These are phyloP conservation scores for Aspergillus floridensis DNA, from an alignment of 2,329 filamentous ascomycete species.

Conservation along the genomic window DNA sequence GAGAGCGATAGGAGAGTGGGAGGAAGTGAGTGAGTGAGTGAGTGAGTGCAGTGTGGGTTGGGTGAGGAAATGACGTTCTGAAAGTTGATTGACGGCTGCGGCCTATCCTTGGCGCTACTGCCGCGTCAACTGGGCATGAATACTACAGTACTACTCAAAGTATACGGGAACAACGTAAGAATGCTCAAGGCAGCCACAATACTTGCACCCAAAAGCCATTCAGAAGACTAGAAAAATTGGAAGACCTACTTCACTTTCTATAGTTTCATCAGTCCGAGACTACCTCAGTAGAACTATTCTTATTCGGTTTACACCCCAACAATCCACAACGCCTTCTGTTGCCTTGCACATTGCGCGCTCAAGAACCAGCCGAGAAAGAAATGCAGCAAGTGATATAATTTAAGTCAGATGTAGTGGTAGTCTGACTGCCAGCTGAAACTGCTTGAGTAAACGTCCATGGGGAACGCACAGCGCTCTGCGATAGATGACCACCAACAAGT, in stretches of 20 bases:
- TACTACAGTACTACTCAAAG: no score
- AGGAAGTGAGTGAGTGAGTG: background rate
- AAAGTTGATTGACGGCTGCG: background rate
- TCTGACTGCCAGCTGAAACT: background rate
- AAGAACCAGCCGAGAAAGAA: slow-evolving; percentile 4
- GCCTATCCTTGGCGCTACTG: slow-evolving; percentile 29
- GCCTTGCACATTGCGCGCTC: background rate
- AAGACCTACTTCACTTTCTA: background rate
- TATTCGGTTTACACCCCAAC: background rate
- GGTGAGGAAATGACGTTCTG: slow-evolving; percentile 31
- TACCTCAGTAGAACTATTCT: background rate
- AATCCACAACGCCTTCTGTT: background rate
- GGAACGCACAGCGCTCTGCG: slow-evolving; percentile 3
- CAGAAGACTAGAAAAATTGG: no score
- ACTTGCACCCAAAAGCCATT: background rate
- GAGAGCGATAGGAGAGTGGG: background rate
- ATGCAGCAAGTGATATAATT: background rate
- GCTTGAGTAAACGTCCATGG: background rate
- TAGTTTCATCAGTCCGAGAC: background rate
- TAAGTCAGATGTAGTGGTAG: background rate
- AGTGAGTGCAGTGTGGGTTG: no score
- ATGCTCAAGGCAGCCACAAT: background rate
- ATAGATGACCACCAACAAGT: background rate
- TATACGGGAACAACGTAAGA: background rate
- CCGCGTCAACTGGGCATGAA: slow-evolving; percentile 7